These are phyloP conservation scores for Hypseocharis bilobata DNA, from an alignment of 441 rosid genomes.

Conservation along the genomic window DNA sequence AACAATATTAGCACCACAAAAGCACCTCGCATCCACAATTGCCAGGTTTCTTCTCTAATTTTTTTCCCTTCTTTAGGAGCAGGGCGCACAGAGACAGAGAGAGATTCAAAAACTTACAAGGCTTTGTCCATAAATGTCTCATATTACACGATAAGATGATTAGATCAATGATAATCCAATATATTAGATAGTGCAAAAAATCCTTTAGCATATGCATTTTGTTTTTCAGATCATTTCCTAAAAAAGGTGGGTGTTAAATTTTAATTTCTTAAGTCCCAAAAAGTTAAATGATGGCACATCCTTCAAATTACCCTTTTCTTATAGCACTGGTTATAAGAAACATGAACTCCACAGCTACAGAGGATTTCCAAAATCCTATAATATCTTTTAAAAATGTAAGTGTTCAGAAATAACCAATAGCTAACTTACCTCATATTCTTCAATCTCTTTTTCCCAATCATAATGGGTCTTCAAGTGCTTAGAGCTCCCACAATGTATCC, in stretches of 20 bases:
- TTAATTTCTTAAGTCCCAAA: background rate
- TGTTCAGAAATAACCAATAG: slow-evolving; percentile 6
- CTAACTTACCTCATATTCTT: slow-evolving; percentile 56
- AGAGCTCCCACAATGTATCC: slow-evolving; percentile 49
- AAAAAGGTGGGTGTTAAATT: background rate
- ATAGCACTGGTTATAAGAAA: background rate
- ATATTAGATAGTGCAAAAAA: background rate
- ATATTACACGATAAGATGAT: no score
- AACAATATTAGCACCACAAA: no score
- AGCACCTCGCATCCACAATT: no score
- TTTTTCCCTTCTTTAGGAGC: no score
- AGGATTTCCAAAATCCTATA: background rate
- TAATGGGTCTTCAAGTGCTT: slow-evolving; percentile 46
- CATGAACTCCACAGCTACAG: no score
- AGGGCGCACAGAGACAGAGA: no score
- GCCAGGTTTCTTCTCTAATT: no score
- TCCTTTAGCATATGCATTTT: background rate
- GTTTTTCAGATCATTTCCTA: background rate
- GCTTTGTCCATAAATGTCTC: no score
- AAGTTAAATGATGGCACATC: background rate
- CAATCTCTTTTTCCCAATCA: slow-evolving; percentile 71
- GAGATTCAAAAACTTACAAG: no score
- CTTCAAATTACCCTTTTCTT: background rate
- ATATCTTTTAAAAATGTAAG: background rate
- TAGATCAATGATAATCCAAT: background rate